Percentiles rank a stretch among this genome's conserved stretches.
Evolutionary conservation across 2,329 filamentous ascomycete genomes (phyloP).

Genomic region (Fusarium papillatum): DNA sequence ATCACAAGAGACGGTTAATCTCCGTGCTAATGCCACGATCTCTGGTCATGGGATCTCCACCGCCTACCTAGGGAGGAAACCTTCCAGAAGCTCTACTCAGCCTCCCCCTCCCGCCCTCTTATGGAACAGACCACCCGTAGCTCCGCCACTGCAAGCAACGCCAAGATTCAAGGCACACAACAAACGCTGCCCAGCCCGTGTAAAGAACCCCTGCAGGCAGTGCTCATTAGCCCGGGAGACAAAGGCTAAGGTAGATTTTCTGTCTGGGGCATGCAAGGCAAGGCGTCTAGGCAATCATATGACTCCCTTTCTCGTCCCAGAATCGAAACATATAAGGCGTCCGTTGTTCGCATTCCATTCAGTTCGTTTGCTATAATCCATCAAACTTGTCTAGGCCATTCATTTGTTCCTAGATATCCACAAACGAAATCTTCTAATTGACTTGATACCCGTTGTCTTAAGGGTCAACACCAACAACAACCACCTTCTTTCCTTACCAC

Average conservation of each 20-base stretch:
- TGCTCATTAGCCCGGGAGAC: background rate
- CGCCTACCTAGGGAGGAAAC: slow-evolving; percentile 7
- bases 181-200: background rate
- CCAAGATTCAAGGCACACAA: slow-evolving; percentile 24
- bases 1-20: background rate
- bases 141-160: slow-evolving; percentile 23
- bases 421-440: slow-evolving; percentile 18
- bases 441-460: background rate
- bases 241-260: background rate
- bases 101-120: too few species aligned
- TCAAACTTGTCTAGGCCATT: slow-evolving; percentile 4
- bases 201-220: slow-evolving; percentile 9
- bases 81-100: slow-evolving; percentile 25
- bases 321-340: slow-evolving; percentile 25
- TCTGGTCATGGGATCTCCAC: slow-evolving; percentile 20
- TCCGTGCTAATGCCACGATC: background rate
- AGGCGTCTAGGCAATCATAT: background rate
- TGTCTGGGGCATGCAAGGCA: background rate
- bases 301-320: background rate
- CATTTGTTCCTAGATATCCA: slow-evolving; percentile 9
- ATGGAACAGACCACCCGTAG: background rate
- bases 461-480: background rate
- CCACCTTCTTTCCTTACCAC: background rate
- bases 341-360: slow-evolving; percentile 6
- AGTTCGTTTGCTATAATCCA: background rate